Percentiles rank a stretch among this genome's conserved stretches.
Evolutionary conservation across 1,284 basidiomycete species (phyloP).

Genomic region (Irpex sp.): DNA sequence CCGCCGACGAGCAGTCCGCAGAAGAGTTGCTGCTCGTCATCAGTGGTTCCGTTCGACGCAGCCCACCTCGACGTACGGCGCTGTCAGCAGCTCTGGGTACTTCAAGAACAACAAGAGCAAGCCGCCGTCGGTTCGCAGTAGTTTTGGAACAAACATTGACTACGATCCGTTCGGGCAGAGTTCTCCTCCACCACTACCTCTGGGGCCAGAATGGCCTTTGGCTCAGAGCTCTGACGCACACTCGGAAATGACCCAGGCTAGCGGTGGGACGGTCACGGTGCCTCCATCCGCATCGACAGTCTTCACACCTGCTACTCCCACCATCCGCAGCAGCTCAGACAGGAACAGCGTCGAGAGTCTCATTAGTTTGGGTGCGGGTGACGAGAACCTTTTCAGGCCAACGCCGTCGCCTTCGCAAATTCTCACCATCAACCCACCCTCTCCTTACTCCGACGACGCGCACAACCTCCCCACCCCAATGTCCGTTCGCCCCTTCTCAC

Average conservation of each 20-base stretch:
- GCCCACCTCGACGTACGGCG: constrained; percentile 7
- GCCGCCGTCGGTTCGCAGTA: constrained; percentile 33
- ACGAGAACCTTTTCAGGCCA: not conserved
- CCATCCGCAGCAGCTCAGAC: constrained; percentile 7
- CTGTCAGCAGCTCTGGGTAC: constrained; percentile 18
- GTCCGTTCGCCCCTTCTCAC: constrained; percentile 61
- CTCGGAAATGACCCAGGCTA: constrained; percentile 39
- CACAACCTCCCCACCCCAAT: constrained; percentile 35
- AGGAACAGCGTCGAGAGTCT: not conserved
- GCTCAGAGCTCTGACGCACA: constrained; percentile 26
- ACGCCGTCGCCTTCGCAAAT: not conserved
- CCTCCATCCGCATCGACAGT: constrained; percentile 7
- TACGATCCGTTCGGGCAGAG: constrained; percentile 14
- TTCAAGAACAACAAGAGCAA: constrained; percentile 14
- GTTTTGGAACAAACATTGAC: constrained; percentile 44
- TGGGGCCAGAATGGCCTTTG: constrained; percentile 3
- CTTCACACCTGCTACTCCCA: constrained; percentile 7
- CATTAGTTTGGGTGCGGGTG: not conserved
- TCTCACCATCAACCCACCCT: constrained; percentile 5
- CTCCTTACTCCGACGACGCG: not conserved
- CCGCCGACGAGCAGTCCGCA: constrained; percentile 14
- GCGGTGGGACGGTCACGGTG: constrained; percentile 21
- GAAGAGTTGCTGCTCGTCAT: constrained; percentile 20
- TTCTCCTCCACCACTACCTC: constrained; percentile 12
- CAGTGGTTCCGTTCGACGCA: constrained; percentile 21